These are phyloP conservation scores for Cyclotella cryptica DNA, from an alignment of 108 stramenopile genomes.

Conservation along the genomic window DNA sequence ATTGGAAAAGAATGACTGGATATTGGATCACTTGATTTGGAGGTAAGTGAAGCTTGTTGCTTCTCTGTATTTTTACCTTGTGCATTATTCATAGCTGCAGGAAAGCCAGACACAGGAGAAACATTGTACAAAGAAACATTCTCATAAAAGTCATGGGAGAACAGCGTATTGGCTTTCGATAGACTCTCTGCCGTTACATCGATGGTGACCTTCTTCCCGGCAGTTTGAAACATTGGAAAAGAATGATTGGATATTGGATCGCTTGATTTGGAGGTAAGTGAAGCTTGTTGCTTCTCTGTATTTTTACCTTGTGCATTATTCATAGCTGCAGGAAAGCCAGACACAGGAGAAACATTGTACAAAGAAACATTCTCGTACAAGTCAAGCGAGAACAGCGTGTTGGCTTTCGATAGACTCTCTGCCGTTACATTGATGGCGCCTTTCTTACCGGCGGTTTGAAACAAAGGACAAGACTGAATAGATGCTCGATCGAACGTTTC, in stretches of 20 bases:
- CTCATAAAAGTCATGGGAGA: no score
- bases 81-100: no score
- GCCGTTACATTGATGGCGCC: not conserved
- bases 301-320: not conserved
- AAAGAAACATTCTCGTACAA: not conserved
- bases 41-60: not conserved
- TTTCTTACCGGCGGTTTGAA: not conserved
- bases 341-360: not conserved
- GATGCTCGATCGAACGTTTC: not conserved
- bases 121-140: no score
- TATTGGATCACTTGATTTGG: not conserved
- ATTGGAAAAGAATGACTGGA: not conserved
- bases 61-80: not conserved
- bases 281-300: not conserved
- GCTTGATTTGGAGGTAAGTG: not conserved
- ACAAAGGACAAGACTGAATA: constrained; percentile 1
- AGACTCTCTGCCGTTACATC: constrained; percentile 32
- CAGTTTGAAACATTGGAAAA: constrained; percentile 2
- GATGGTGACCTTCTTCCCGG: constrained; percentile 20
- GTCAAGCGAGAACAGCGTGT: not conserved
- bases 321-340: not conserved
- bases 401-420: not conserved
- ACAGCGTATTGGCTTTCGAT: not conserved
- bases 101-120: no score
- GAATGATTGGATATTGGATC: no score